Evolutionary conservation across 306 rosid genomes (phyloP).

Genomic region (Vachellia pachyceras): DNA sequence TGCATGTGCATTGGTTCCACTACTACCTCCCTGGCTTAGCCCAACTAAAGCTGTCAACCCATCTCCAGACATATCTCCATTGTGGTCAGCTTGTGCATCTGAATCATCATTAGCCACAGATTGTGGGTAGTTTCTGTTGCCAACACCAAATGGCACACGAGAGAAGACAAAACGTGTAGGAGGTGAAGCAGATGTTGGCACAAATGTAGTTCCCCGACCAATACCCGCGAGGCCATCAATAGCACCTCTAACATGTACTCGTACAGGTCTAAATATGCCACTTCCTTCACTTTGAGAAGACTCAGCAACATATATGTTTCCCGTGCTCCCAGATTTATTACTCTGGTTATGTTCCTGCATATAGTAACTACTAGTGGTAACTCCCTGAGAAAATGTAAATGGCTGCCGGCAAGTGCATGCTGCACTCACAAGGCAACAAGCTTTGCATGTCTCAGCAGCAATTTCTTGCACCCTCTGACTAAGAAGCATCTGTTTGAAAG

Average conservation of each 20-base stretch:
- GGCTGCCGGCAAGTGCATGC: constrained; percentile 88
- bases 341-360: constrained; percentile 80
- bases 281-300: constrained; percentile 77
- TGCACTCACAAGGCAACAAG: constrained; percentile 76
- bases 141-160: constrained; percentile 88
- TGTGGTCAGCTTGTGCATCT: constrained; percentile 80
- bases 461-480: constrained; percentile 98
- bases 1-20: constrained; percentile 58
- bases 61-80: constrained; percentile 83
- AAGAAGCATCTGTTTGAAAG: constrained; percentile 79
- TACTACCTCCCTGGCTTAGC: constrained; percentile 79
- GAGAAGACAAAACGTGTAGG: constrained; percentile 96
- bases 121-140: constrained; percentile 86
- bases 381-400: constrained; percentile 73
- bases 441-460: constrained; percentile 90
- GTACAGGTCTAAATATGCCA: constrained; percentile 79
- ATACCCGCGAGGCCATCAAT: constrained; percentile 97
- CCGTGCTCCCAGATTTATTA: constrained; percentile 64
- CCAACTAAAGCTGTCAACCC: constrained; percentile 98
- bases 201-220: constrained; percentile 90
- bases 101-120: constrained; percentile 92
- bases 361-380: constrained; percentile 64
- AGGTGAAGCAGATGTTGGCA: constrained; percentile 82
- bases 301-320: constrained; percentile 83
- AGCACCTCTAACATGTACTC: constrained; percentile 91